Percentiles rank a stretch among this genome's conserved stretches.
Conservation (phyloP, 768 basidiomycete genomes). For the Hygrophorus pudorinus region DNA sequence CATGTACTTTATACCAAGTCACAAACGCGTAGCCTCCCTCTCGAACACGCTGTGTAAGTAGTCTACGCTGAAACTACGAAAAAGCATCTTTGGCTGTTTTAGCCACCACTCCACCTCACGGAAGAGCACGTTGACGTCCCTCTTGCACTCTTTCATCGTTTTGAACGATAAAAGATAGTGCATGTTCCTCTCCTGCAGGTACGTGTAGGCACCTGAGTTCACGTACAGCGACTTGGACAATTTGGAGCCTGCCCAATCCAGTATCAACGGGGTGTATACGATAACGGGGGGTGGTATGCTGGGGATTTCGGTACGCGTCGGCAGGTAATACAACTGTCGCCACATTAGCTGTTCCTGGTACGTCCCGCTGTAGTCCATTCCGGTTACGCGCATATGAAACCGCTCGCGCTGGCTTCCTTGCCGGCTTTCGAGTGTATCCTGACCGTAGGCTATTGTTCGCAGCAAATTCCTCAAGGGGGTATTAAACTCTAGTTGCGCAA, state of each 20-base stretch:
- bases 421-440: slow-evolving; percentile 8
- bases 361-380: slow-evolving; percentile 17
- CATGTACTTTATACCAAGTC: too few relatives aligned
- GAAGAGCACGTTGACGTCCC: slow-evolving; percentile 14
- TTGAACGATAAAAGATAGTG: slow-evolving; percentile 17
- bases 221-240: slow-evolving; percentile 23
- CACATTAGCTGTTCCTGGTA: slow-evolving; percentile 19
- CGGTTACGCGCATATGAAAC: slow-evolving; percentile 18
- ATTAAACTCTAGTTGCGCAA: slow-evolving; percentile 18
- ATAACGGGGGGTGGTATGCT: slow-evolving; percentile 9
- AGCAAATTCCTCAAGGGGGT: slow-evolving; percentile 21
- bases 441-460: slow-evolving; percentile 9
- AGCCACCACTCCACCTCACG: slow-evolving; percentile 18
- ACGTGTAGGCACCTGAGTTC: slow-evolving; percentile 16
- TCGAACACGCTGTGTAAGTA: slow-evolving; percentile 13
- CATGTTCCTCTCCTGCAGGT: slow-evolving; percentile 14
- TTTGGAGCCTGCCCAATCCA: slow-evolving; percentile 22
- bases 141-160: slow-evolving; percentile 16
- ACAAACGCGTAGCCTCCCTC: too few relatives aligned
- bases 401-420: not conserved
- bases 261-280: slow-evolving; percentile 16
- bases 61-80: slow-evolving; percentile 14
- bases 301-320: not conserved
- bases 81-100: slow-evolving; percentile 13
- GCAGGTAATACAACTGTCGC: slow-evolving; percentile 11